Evolutionary conservation across 2,329 filamentous ascomycete species (phyloP), one percentile per base, ranked within the genome.

Genomic region (Aschersonia sp.): DNA sequence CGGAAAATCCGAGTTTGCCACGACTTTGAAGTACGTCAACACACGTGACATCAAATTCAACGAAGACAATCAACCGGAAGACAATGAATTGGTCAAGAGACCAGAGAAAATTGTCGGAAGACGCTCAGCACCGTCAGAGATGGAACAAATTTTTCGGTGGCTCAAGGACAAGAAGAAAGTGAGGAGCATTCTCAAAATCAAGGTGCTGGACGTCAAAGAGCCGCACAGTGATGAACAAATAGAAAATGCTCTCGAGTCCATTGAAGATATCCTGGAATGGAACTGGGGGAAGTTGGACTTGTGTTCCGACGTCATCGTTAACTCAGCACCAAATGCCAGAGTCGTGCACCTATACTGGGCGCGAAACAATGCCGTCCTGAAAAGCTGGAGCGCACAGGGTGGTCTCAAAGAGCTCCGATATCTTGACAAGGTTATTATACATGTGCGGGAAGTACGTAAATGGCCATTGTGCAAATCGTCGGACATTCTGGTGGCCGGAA

Each of bases 321-420:
- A 44, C 37, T 45, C 49, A 12, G 45, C 49, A 8, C 47, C 49
- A 9, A 50, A 47, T 44, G 47, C 47, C 6, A 44, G 47, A 29
- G 48, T 46, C 4, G 49, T 64, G 5, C 47, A 56, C 6, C 51
- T 65, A 1, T 58, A 59, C 37, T 63, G 56, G 56, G 58, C 56
- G 44, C 60, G 63, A 4, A 64, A 60, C 47, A 61, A 61, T 44
- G 56, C 61, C 4, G 56, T 63, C 6, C 51, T 65, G 6, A 50
- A 56, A 12, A 57, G 55, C 0, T 64, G 63, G 62, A 56, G 56
- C 30, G 58, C 58, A 6, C 44, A 49, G 2, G 56, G 53, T 2
- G 61, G 60, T 2, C 49, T 57, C 46, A 47, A 49, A 45, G 52
- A 49, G 40, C 46, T 62, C 5, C 48, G 47, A 30, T 9, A 37